Evolutionary conservation across 2,329 filamentous ascomycete species (phyloP).

Genomic region (Blumeriella jaapii): DNA sequence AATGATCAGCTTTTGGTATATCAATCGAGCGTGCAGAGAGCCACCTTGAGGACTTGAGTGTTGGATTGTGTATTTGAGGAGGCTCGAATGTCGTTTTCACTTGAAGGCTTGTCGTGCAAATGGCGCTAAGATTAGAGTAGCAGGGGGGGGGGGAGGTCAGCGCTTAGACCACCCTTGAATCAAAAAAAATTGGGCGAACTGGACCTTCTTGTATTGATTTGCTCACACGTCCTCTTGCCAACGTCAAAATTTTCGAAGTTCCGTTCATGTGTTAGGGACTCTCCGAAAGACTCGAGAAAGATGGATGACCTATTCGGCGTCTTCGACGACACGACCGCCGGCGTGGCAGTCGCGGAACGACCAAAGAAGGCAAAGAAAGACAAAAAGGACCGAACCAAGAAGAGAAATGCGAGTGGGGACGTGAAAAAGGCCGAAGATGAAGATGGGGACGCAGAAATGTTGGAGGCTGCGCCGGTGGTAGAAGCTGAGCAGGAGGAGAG

Average conservation of each 20-base stretch:
- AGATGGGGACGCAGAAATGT: constrained; percentile 59
- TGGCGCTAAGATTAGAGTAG: constrained; percentile 1
- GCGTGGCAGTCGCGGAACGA: constrained; percentile 20
- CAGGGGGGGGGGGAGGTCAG: background rate
- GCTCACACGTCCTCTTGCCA: too few species aligned
- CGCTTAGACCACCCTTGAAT: too few species aligned
- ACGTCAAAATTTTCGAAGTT: background rate
- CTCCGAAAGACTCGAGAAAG: constrained; percentile 6
- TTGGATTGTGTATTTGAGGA: constrained; percentile 3
- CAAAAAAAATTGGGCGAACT: too few species aligned
- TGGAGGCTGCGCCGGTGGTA: constrained; percentile 2
- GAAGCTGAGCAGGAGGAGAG: constrained; percentile 27
- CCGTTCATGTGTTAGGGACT: too few species aligned
- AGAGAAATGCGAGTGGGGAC: constrained; percentile 73
- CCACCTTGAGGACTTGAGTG: constrained; percentile 18
- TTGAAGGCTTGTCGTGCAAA: background rate
- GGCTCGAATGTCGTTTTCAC: constrained; percentile 1
- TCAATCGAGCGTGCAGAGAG: constrained; percentile 30
- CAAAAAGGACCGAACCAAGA: constrained; percentile 60
- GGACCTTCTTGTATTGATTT: too few species aligned
- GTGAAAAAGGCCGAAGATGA: constrained; percentile 44
- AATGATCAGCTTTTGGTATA: constrained; percentile 11
- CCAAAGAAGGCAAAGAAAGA: constrained; percentile 29
- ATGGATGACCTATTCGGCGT: constrained; percentile 80
- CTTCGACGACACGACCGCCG: constrained; percentile 51